Base-by-base conservation (phyloP, 176 grass and related monocot species). In the Phoenix dactylifera region DNA sequence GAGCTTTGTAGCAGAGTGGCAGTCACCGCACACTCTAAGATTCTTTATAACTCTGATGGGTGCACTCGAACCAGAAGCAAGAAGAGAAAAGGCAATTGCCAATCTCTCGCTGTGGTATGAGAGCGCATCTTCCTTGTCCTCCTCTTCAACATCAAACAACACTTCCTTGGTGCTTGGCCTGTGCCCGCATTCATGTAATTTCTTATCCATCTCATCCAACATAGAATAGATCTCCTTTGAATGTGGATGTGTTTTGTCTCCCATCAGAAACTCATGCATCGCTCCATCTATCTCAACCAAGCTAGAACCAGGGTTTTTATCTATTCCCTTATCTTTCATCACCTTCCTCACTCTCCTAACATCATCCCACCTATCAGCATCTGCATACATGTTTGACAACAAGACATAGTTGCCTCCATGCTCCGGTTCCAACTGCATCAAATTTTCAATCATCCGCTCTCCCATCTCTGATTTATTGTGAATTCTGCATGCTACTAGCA, bases 281-380 rank as follows among this genome's bases (percentile, higher is more conserved):
- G 62, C 53, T 24, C 73, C 74, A 23, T 74, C 26, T 0, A 66
- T 54, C 51, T 77, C 74, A 24, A 86, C 22, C 51, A 76, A 3
- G 55, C 83, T 86, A 61, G 61, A 77, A 4, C 76, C 82, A 0
- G 82, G 77, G 49, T 30, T 57, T 78, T 85, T 85, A 55, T 80
- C 63, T 18, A 85, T 64, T 25, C 63, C 72, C 68, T 49, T 72
- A 52, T 44, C 68, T 59, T 69, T 75, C 72, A 80, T 76, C 52
- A 58, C 59, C 58, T 64, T 79, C 72, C 76, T 73, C 6, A 23
- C 28, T 4, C 32, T 76, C 51, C 58, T 71, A 49, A 69, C 73
- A 0, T 72, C 63, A 14, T 76, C 77, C 76, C 72, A 85, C 15
- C 69, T 26, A 14, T 5, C 52, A 59, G 50, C 63, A 18, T 72